Conservation (phyloP, 2,329 filamentous ascomycete genomes). For the Scedosporium dehoogii region DNA sequence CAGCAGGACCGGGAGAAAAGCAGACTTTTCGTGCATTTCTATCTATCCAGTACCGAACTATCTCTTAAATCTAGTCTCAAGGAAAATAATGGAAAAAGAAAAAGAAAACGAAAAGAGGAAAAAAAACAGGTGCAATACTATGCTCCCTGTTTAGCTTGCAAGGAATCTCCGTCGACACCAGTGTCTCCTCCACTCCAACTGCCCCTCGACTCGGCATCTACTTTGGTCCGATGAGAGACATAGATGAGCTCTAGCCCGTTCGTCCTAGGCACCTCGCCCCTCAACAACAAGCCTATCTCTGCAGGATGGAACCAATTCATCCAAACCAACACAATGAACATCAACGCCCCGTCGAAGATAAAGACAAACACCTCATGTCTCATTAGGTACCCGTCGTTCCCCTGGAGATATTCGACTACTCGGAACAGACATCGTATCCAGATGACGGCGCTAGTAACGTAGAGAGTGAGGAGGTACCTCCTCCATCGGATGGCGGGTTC, state of each 20-base stretch:
- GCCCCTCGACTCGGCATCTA: neutral
- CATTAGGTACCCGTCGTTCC: slow-evolving; percentile 28
- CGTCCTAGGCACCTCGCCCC: neutral
- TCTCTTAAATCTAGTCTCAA: too few species aligned
- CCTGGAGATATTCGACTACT: slow-evolving; percentile 35
- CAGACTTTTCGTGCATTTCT: too few species aligned
- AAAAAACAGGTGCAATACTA: too few species aligned
- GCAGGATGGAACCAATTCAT: neutral
- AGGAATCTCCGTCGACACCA: too few species aligned
- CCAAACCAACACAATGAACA: slow-evolving; percentile 15
- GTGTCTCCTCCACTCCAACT: too few species aligned
- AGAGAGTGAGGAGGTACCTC: slow-evolving; percentile 20
- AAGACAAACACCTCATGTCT: slow-evolving; percentile 31
- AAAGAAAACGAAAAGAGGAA: too few species aligned
- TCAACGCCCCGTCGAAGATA: slow-evolving; percentile 31
- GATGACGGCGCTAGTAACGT: slow-evolving; percentile 26
- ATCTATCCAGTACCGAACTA: too few species aligned
- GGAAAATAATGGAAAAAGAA: too few species aligned
- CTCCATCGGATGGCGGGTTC: slow-evolving; percentile 14
- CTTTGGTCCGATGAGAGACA: neutral
- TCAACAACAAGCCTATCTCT: neutral
- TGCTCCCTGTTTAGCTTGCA: too few species aligned
- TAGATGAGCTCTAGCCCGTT: neutral
- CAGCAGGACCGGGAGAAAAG: too few species aligned
- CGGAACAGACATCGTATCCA: slow-evolving; percentile 35